Conservation (phyloP, 305 asterid genomes). For the Fraxinus paxiana region DNA sequence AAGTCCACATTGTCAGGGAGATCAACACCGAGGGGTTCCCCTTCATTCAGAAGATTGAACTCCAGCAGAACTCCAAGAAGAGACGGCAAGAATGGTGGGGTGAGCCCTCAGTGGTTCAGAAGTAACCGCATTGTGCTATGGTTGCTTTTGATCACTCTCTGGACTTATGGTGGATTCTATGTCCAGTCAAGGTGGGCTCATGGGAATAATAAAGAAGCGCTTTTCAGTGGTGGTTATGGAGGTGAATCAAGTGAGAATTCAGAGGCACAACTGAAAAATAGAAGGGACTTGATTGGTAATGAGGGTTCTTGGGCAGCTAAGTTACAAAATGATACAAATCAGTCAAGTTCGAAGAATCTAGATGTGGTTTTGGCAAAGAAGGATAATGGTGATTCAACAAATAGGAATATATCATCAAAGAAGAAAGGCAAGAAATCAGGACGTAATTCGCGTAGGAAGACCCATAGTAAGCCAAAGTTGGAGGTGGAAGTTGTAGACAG, state of each 20-base stretch:
- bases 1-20: conserved; percentile 72
- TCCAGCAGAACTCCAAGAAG: conserved; percentile 66
- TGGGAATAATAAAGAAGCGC: conserved; percentile 89
- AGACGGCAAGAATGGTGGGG: conserved; percentile 45
- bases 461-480: conserved; percentile 42
- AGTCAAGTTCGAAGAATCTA: conserved; percentile 31
- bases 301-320: conserved; percentile 36
- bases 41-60: conserved; percentile 63
- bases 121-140: conserved; percentile 81
- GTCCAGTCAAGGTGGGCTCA: conserved; percentile 98
- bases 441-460: conserved; percentile 53
- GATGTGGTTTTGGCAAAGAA: conserved; percentile 46
- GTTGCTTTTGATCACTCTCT: conserved; percentile 93
- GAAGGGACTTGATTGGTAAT: conserved; percentile 50
- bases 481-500: conserved; percentile 36
- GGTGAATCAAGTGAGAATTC: conserved; percentile 43
- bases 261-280: conserved; percentile 27
- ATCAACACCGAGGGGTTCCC: conserved; percentile 77
- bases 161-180: conserved; percentile 94
- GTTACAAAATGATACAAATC: conserved; percentile 26
- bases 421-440: conserved; percentile 50
- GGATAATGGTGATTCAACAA: conserved; percentile 26
- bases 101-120: conserved; percentile 52
- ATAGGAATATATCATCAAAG: conserved; percentile 31
- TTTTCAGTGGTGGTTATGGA: conserved; percentile 79